Evolutionary conservation across 2,329 filamentous ascomycete species (phyloP).

Genomic region (Colletotrichum orchidophilum): DNA sequence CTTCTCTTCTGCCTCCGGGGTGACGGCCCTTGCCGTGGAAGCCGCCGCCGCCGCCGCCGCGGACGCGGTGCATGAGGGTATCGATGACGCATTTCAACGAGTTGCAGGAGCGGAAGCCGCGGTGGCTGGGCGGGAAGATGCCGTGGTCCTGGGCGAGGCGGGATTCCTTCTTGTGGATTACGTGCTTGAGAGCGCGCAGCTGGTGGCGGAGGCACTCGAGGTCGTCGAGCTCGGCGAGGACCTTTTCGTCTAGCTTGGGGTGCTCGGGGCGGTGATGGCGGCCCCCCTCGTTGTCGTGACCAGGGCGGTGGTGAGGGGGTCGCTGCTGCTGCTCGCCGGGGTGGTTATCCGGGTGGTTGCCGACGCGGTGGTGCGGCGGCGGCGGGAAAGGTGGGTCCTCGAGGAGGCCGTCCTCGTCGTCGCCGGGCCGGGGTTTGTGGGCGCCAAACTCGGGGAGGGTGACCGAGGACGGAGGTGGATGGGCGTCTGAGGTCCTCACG

Average conservation of each 20-base stretch:
- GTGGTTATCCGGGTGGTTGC: slow-evolving; percentile 17
- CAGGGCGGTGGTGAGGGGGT: slow-evolving; percentile 6
- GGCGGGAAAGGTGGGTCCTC: slow-evolving; percentile 30
- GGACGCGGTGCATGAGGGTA: slow-evolving; percentile 50
- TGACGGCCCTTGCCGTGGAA: slow-evolving; percentile 12
- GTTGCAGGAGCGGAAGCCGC: slow-evolving; percentile 45
- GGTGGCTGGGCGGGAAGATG: slow-evolving; percentile 27
- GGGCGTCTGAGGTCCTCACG: slow-evolving; percentile 36
- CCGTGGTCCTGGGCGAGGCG: slow-evolving; percentile 49
- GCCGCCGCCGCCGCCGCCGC: slow-evolving; percentile 46
- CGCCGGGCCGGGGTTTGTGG: slow-evolving; percentile 26
- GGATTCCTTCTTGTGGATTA: slow-evolving; percentile 53
- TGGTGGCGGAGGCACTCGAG: slow-evolving; percentile 54
- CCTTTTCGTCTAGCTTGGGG: slow-evolving; percentile 30
- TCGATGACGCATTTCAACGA: slow-evolving; percentile 54
- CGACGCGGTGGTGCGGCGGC: slow-evolving; percentile 35
- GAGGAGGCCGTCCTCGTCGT: slow-evolving; percentile 26
- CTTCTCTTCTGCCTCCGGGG: background rate
- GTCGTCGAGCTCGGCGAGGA: slow-evolving; percentile 55
- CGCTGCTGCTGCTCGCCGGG: background rate
- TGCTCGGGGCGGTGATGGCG: slow-evolving; percentile 13
- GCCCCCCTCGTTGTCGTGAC: background rate
- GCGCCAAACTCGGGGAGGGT: slow-evolving; percentile 23
- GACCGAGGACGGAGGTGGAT: slow-evolving; percentile 22
- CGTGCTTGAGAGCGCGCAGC: slow-evolving; percentile 50